These are phyloP conservation scores for Tolypocladium amazonense DNA, from an alignment of 2,329 filamentous ascomycete species.

Conservation along the genomic window DNA sequence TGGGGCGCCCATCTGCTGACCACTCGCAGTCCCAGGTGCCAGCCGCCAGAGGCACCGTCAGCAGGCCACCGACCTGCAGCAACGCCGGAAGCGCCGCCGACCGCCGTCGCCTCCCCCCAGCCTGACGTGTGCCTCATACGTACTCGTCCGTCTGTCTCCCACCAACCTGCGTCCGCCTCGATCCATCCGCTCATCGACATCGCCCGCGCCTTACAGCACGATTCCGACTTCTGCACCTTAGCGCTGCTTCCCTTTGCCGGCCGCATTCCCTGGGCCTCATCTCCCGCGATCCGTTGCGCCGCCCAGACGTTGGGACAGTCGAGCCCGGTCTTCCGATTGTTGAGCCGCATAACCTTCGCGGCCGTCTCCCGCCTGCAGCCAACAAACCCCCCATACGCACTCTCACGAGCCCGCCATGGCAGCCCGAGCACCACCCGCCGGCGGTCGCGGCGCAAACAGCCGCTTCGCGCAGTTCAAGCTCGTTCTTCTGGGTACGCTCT, in stretches of 20 bases:
- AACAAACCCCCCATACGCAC: not conserved
- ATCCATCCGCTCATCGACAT: slow-evolving; percentile 5
- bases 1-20: not conserved
- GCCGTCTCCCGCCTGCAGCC: not conserved
- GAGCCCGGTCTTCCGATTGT: not conserved
- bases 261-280: not conserved
- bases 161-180: not conserved
- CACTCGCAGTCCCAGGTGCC: not conserved
- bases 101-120: slow-evolving; percentile 4
- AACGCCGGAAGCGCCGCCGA: not conserved
- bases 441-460: slow-evolving; percentile 57
- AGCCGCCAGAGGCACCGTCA: not conserved
- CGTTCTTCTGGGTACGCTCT: slow-evolving; percentile 73
- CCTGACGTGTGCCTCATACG: slow-evolving; percentile 13
- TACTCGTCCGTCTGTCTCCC: not conserved
- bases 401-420: slow-evolving; percentile 53
- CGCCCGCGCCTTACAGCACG: slow-evolving; percentile 4
- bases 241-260: not conserved
- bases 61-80: not conserved
- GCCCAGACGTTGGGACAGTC: not conserved
- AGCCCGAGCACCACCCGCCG: slow-evolving; percentile 60
- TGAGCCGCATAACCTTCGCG: not conserved
- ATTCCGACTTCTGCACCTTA: not conserved
- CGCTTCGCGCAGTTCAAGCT: slow-evolving; percentile 99
- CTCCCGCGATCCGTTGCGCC: not conserved